Evolutionary conservation across 257 asterid genomes (phyloP).

Genomic region (Apocynum venetum): DNA sequence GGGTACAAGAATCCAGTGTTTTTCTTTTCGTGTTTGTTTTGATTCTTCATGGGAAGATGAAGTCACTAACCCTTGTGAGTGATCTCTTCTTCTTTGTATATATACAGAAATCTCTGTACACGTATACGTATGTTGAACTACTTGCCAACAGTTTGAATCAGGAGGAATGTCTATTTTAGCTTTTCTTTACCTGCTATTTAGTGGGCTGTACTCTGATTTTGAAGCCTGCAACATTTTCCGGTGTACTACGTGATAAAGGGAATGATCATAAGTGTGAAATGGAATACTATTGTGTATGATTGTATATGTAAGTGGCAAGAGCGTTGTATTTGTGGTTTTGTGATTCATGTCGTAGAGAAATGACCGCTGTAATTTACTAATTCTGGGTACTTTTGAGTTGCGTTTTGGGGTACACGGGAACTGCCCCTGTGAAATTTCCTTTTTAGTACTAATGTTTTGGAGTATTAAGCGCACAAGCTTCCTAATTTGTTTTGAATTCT

Average conservation of each 20-base stretch:
- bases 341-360: background rate
- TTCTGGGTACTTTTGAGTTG: background rate
- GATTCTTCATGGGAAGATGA: slow-evolving; percentile 25
- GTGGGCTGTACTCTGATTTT: background rate
- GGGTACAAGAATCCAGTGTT: background rate
- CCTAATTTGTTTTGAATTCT: background rate
- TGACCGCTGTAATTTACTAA: background rate
- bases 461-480: background rate
- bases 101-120: background rate
- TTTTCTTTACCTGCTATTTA: background rate
- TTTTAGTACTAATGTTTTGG: background rate
- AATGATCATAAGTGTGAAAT: background rate
- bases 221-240: background rate
- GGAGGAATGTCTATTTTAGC: background rate
- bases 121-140: background rate
- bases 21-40: background rate
- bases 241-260: background rate
- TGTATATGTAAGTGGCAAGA: background rate
- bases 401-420: too few species aligned
- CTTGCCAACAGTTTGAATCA: background rate
- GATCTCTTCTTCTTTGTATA: background rate
- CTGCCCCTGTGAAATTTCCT: background rate
- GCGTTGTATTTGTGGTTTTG: background rate
- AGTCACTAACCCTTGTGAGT: slow-evolving; percentile 20
- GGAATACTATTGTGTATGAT: background rate